Conservation (phyloP, 75 land plant genomes). For the Cryptomeria japonica region DNA sequence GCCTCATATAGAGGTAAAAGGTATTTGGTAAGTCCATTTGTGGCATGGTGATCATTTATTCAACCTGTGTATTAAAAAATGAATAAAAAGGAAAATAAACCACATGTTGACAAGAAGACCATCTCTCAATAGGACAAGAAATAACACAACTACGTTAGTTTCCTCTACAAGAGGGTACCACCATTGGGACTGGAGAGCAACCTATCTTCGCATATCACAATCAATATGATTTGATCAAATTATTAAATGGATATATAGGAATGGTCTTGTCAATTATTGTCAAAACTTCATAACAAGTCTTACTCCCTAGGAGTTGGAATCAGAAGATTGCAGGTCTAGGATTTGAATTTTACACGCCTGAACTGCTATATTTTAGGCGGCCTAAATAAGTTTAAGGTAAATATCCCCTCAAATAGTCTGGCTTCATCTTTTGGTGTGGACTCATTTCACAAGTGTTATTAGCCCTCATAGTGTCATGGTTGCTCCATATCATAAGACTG, state of each 20-base stretch:
- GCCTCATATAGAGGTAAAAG: background rate
- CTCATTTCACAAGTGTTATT: background rate
- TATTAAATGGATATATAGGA: background rate
- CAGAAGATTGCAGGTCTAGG: background rate
- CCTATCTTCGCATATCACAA: background rate
- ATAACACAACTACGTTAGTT: background rate
- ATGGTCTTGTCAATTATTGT: background rate
- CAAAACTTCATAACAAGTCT: background rate
- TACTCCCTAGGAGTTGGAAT: background rate
- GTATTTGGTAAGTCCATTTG: background rate
- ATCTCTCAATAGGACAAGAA: background rate
- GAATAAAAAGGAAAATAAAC: background rate
- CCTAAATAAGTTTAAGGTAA: background rate
- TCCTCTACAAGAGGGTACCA: background rate
- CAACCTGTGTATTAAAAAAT: too few species aligned
- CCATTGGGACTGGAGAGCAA: background rate
- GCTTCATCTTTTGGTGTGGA: background rate
- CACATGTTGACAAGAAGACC: background rate
- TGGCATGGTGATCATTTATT: background rate
- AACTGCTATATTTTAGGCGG: background rate
- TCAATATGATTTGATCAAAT: too few species aligned
- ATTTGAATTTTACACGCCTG: too few species aligned
- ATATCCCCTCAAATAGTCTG: too few species aligned
- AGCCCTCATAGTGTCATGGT: background rate
- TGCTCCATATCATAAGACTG: background rate